phyloP scores from a whole-genome alignment of 2,329 filamentous ascomycete genomes.

The Zasmidium citrigriseum region DNA sequence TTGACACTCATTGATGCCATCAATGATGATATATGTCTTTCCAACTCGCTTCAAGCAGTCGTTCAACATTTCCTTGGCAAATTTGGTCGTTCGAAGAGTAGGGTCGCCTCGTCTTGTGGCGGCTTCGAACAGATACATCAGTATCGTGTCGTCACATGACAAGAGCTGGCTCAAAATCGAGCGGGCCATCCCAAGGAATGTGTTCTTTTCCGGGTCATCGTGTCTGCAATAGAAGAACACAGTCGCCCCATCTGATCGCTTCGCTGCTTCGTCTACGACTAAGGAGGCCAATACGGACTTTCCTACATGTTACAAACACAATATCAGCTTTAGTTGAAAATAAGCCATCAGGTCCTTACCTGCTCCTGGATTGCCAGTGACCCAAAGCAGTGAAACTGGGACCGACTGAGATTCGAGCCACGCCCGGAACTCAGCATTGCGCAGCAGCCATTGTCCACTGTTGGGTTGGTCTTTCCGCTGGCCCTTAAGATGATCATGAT shows the following conservation, averaged over 20 bases:
- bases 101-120: neutral
- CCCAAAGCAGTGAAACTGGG: constrained; percentile 2
- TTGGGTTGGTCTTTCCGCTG: neutral
- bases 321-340: neutral
- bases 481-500: neutral
- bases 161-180: constrained; percentile 8
- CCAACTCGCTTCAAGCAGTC: neutral
- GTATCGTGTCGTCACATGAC: neutral
- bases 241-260: neutral
- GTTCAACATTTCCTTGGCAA: constrained; percentile 6
- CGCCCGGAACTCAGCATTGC: neutral
- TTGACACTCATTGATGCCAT: constrained; percentile 15
- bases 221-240: constrained; percentile 15
- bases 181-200: constrained; percentile 10
- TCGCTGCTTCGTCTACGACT: constrained; percentile 1
- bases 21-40: constrained; percentile 8
- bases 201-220: constrained; percentile 6
- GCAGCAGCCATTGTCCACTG: constrained; percentile 11
- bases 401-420: constrained; percentile 5
- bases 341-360: neutral
- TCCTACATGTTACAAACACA: neutral
- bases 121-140: constrained; percentile 7
- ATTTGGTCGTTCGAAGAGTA: constrained; percentile 4
- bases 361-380: constrained; percentile 7
- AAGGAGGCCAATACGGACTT: constrained; percentile 13